Conservation (phyloP, 345 rosid genomes). For the Geranium rotundifolium region DNA sequence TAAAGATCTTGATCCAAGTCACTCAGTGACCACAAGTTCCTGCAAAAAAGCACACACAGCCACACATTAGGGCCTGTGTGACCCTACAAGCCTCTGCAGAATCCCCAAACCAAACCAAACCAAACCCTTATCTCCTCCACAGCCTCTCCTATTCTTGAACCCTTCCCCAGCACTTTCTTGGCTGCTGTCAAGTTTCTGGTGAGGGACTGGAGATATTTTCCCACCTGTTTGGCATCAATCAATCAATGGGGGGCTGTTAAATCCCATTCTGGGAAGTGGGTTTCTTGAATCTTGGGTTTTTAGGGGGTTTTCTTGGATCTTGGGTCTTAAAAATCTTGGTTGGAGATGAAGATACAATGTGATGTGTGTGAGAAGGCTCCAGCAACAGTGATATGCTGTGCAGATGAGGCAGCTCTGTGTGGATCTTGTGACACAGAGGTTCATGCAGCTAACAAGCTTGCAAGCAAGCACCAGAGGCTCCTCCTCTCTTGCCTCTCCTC, state of each 20-base stretch:
- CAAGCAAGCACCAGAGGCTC: conserved; percentile 92
- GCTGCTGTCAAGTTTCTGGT: no score
- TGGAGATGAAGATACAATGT: conserved; percentile 85
- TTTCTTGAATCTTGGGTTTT: neutral
- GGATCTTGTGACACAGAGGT: conserved; percentile 72
- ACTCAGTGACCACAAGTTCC: no score
- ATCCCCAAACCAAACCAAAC: no score
- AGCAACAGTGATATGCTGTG: conserved; percentile 93
- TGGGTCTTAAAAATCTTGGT: no score
- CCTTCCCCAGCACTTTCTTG: no score
- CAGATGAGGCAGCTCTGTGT: conserved; percentile 95
- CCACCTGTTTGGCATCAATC: neutral
- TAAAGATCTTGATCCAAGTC: no score
- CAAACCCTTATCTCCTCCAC: no score
- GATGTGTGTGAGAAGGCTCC: conserved; percentile 95
- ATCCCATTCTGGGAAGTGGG: neutral
- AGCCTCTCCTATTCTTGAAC: no score
- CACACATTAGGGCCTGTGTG: no score
- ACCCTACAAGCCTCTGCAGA: no score
- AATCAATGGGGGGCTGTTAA: no score
- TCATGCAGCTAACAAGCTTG: conserved; percentile 90
- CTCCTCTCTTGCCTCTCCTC: conserved; percentile 41
- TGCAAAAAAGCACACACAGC: no score
- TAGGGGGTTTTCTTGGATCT: neutral
- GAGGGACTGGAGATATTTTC: conserved; percentile 15